These are phyloP conservation scores for Heliamphora pulchella DNA, from an alignment of 179 eudicot genomes.

Conservation along the genomic window DNA sequence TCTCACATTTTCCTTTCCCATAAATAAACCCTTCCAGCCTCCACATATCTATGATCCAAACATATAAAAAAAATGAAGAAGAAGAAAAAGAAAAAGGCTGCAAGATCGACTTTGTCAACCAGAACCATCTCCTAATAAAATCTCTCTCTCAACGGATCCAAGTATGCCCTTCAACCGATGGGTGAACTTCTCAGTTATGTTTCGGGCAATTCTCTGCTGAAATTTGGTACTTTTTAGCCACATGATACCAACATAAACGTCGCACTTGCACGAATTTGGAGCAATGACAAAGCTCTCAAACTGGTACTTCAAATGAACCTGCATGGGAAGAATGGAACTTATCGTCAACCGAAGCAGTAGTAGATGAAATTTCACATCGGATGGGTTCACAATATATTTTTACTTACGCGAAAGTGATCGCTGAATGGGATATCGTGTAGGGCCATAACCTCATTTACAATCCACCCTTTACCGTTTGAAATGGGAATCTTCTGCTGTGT, in stretches of 20 bases:
- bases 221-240: slow-evolving; percentile 72
- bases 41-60: too few relatives aligned
- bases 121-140: slow-evolving; percentile 22
- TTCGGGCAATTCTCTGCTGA: slow-evolving; percentile 52
- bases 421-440: slow-evolving; percentile 65
- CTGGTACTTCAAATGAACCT: slow-evolving; percentile 70
- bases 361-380: neutral
- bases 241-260: slow-evolving; percentile 49
- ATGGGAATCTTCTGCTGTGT: slow-evolving; percentile 55
- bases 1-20: too few relatives aligned
- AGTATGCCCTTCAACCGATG: slow-evolving; percentile 43
- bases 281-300: slow-evolving; percentile 28
- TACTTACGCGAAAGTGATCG: slow-evolving; percentile 64
- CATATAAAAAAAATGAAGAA: too few relatives aligned
- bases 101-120: neutral
- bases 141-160: slow-evolving; percentile 54
- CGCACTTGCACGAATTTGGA: slow-evolving; percentile 44
- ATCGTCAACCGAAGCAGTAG: neutral
- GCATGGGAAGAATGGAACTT: slow-evolving; percentile 14
- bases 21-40: too few relatives aligned
- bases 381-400: neutral
- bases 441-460: slow-evolving; percentile 57
- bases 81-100: too few relatives aligned
- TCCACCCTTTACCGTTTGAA: slow-evolving; percentile 45
- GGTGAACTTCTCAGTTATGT: slow-evolving; percentile 49